Conservation (phyloP, 306 rosid species). For the Quercus bicolor region DNA sequence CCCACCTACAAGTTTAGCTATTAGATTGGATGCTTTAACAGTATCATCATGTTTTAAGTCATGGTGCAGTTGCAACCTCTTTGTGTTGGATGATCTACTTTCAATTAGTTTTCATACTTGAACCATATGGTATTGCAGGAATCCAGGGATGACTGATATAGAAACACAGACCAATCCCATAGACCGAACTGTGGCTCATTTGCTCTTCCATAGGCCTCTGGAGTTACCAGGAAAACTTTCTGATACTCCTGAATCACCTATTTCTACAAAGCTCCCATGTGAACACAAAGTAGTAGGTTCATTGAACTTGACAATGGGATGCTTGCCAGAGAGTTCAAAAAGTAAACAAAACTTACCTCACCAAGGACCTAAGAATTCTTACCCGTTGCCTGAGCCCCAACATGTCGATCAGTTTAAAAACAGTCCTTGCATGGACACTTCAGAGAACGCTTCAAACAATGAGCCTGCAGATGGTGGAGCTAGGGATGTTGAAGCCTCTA, state of each 20-base stretch:
- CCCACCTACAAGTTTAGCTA: background rate
- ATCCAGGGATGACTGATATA: constrained; percentile 43
- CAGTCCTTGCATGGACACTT: constrained; percentile 46
- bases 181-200: constrained; percentile 86
- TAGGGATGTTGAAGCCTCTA: constrained; percentile 53
- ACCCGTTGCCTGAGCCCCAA: constrained; percentile 30
- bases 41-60: background rate
- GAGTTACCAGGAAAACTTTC: constrained; percentile 46
- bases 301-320: constrained; percentile 28
- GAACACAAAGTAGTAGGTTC: constrained; percentile 34
- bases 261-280: constrained; percentile 37
- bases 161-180: constrained; percentile 89
- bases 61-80: background rate
- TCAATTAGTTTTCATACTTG: constrained; percentile 1
- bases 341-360: constrained; percentile 31
- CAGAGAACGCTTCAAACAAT: constrained; percentile 52
- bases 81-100: constrained; percentile 16
- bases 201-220: constrained; percentile 77
- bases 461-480: constrained; percentile 33
- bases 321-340: constrained; percentile 37
- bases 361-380: constrained; percentile 35
- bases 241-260: constrained; percentile 44
- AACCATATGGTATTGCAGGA: constrained; percentile 33
- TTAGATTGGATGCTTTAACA: background rate
- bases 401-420: constrained; percentile 34